Evolutionary conservation across 2,329 filamentous ascomycete species (phyloP).

Genomic region (Calycina herbarum): DNA sequence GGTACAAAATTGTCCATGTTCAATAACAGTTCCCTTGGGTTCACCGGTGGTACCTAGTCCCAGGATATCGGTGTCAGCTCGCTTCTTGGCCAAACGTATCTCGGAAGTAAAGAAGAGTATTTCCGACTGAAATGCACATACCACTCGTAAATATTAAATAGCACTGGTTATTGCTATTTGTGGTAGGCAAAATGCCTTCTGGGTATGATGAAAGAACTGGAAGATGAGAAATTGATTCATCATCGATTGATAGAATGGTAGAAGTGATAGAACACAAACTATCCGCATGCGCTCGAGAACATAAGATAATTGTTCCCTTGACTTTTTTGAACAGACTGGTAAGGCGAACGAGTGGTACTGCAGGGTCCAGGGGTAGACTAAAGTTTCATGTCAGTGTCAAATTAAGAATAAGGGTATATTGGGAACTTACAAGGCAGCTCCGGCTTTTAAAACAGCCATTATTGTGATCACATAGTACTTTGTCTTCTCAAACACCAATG

Average conservation of each 20-base stretch:
- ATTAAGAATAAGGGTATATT: not conserved
- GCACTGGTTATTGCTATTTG: not conserved
- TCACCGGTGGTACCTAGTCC: conserved; percentile 28
- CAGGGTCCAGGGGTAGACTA: conserved; percentile 37
- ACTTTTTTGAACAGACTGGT: conserved; percentile 20
- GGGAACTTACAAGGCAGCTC: conserved; percentile 25
- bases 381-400: not conserved
- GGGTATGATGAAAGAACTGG: not conserved
- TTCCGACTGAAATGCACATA: too few relatives aligned
- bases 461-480: conserved; percentile 31
- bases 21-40: conserved; percentile 28
- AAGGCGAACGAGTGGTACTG: conserved; percentile 31
- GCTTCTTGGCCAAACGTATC: too few relatives aligned
- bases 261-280: conserved; percentile 4
- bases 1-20: conserved; percentile 21
- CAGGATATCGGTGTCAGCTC: too few relatives aligned
- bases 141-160: not conserved
- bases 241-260: not conserved
- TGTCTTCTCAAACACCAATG: conserved; percentile 29
- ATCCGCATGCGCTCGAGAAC: conserved; percentile 12
- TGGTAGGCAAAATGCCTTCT: not conserved
- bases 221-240: not conserved
- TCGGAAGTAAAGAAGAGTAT: too few relatives aligned
- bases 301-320: conserved; percentile 17
- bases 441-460: conserved; percentile 33